Evolutionary conservation across 768 basidiomycete species (phyloP).

Genomic region (Tulasnella sp.): DNA sequence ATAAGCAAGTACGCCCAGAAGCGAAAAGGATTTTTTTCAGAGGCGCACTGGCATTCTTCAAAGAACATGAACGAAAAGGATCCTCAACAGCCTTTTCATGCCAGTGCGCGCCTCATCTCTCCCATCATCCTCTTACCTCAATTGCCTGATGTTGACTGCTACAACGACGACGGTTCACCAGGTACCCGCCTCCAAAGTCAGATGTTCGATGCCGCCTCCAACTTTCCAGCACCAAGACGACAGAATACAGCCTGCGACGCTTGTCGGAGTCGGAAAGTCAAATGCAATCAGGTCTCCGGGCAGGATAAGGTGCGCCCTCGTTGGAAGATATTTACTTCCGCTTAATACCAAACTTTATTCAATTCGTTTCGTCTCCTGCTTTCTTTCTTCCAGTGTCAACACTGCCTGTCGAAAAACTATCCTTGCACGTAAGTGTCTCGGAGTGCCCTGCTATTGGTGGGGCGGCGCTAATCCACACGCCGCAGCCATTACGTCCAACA

Average conservation of each 20-base stretch:
- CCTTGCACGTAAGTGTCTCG: constrained; percentile 75
- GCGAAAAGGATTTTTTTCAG: no score
- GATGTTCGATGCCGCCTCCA: constrained; percentile 29
- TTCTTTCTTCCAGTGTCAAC: constrained; percentile 35
- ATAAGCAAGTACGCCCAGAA: no score
- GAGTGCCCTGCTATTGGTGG: background rate
- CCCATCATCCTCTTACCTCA: constrained; percentile 11
- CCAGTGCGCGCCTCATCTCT: constrained; percentile 16
- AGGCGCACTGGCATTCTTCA: no score
- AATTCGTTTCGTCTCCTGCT: no score
- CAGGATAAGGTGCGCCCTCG: constrained; percentile 59
- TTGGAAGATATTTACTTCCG: no score
- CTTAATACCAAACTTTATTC: no score
- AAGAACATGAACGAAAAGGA: background rate
- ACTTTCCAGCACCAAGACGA: constrained; percentile 75
- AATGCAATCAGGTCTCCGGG: constrained; percentile 72
- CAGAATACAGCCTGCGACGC: constrained; percentile 89
- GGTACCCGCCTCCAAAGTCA: constrained; percentile 15
- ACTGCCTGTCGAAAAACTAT: constrained; percentile 78
- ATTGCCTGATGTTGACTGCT: constrained; percentile 11
- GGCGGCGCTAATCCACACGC: background rate
- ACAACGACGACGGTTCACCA: background rate
- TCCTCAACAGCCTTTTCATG: constrained; percentile 8
- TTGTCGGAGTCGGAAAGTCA: constrained; percentile 71
- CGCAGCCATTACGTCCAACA: constrained; percentile 69